These are phyloP conservation scores for Bipolaris zeicola DNA, from an alignment of 2,329 filamentous ascomycete species.

Conservation along the genomic window DNA sequence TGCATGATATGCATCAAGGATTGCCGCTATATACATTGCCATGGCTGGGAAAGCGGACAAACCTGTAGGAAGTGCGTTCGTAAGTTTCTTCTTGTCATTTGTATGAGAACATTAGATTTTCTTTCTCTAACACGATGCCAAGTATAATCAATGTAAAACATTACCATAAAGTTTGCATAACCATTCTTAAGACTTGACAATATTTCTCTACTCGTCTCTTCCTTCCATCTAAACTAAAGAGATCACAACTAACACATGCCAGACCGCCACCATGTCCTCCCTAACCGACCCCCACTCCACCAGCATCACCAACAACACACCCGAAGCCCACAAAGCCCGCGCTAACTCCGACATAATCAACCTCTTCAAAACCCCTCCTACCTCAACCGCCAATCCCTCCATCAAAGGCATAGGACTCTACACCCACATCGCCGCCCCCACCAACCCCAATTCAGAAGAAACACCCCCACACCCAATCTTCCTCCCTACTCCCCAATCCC, in stretches of 20 bases:
- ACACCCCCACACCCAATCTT: neutral
- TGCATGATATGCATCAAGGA: neutral
- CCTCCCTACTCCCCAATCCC: conserved; percentile 3
- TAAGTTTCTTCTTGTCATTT: neutral
- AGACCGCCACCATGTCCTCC: neutral
- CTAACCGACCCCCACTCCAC: neutral
- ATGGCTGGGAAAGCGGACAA: neutral
- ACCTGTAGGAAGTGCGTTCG: no score
- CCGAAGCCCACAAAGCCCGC: conserved; percentile 16
- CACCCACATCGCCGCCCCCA: conserved; percentile 27
- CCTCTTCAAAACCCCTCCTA: conserved; percentile 10
- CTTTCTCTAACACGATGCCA: no score
- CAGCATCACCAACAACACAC: conserved; percentile 14
- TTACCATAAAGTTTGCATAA: no score
- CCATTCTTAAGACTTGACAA: no score
- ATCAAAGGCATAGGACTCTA: conserved; percentile 35
- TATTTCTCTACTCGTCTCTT: no score
- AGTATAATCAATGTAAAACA: no score
- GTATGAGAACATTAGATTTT: no score
- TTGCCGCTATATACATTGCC: neutral
- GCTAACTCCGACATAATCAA: conserved; percentile 31
- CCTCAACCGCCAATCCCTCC: conserved; percentile 6
- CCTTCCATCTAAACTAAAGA: no score
- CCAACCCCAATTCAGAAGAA: neutral
- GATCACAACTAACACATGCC: neutral